Evolutionary conservation across 129 eudicot genomes (phyloP).

Genomic region (Apium graveolens): DNA sequence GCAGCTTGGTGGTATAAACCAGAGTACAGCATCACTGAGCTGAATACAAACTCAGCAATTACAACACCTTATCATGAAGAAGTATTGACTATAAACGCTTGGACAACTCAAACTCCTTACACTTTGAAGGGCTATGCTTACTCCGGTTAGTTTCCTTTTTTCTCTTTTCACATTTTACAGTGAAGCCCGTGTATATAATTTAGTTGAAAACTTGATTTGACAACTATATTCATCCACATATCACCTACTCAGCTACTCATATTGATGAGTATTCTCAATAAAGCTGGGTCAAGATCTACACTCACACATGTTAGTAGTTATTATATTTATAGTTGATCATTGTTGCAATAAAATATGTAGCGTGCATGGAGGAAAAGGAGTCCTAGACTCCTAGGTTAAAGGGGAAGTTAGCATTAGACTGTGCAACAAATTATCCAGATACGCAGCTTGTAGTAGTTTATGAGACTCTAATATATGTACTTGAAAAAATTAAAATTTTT

Average conservation of each 20-base stretch:
- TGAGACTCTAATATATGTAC: too few relatives aligned
- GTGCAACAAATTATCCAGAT: not conserved
- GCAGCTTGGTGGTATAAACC: conserved; percentile 99
- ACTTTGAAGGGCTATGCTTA: conserved; percentile 86
- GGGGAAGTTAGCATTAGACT: not conserved
- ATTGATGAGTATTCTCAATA: not conserved
- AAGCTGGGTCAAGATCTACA: not conserved
- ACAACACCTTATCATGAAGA: conserved; percentile 95
- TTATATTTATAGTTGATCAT: too few relatives aligned
- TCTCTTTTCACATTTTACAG: not conserved
- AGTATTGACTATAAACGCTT: conserved; percentile 76
- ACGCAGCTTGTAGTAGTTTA: too few relatives aligned
- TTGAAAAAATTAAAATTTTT: too few relatives aligned
- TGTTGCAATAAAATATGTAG: not conserved
- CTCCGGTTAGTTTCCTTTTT: conserved; percentile 40
- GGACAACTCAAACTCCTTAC: conserved; percentile 93
- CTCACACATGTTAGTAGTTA: not conserved
- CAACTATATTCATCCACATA: too few relatives aligned
- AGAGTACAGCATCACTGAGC: conserved; percentile 79
- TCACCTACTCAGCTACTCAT: not conserved
- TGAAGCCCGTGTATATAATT: too few relatives aligned
- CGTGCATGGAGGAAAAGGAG: not conserved
- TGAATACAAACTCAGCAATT: conserved; percentile 88
- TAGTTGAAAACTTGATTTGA: too few relatives aligned
- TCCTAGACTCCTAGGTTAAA: not conserved